These are phyloP conservation scores for Fusarium kyushuense DNA, from an alignment of 2,329 filamentous ascomycete genomes.

Conservation along the genomic window DNA sequence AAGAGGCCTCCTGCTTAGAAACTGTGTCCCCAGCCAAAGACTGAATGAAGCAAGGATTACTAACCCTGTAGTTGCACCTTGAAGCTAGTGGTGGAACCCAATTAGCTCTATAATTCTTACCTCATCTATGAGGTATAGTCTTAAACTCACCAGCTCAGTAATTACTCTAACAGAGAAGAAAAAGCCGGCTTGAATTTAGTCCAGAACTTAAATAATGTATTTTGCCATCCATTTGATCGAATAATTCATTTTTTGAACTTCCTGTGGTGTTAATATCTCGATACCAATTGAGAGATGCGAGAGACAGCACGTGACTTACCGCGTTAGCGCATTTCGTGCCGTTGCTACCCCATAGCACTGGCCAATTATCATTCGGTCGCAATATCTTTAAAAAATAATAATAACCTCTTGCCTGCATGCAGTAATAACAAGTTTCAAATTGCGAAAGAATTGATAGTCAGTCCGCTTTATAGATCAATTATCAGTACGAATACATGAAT, in stretches of 20 bases:
- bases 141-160: too few relatives aligned
- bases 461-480: neutral
- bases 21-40: neutral
- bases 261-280: neutral
- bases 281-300: neutral
- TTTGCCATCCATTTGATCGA: neutral
- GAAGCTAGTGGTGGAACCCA: neutral
- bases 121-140: too few relatives aligned
- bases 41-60: conserved; percentile 5
- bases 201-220: neutral
- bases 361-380: neutral
- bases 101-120: neutral
- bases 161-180: too few relatives aligned
- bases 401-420: neutral
- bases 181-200: too few relatives aligned
- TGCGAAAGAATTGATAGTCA: neutral
- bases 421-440: neutral
- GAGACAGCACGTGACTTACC: neutral
- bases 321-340: neutral
- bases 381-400: neutral
- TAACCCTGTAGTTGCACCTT: neutral
- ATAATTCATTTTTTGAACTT: neutral
- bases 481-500: too few relatives aligned
- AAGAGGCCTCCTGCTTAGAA: conserved; percentile 36
- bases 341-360: neutral